Conservation (phyloP, 768 basidiomycete species). For the Xerocomellus chrysenteron region DNA sequence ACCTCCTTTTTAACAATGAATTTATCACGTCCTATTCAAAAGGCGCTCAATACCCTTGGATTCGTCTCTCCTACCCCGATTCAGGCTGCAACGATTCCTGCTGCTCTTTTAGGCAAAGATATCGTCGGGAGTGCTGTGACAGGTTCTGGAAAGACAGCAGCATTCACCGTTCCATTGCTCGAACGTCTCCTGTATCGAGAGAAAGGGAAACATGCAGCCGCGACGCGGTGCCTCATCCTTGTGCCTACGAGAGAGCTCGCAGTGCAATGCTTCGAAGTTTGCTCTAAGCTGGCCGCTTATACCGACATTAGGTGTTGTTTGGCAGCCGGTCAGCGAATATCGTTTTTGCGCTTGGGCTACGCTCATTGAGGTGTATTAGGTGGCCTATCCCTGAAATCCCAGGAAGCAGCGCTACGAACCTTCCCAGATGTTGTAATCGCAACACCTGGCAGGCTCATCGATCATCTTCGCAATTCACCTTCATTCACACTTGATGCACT, state of each 20-base stretch:
- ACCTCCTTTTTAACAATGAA: slow-evolving; percentile 91
- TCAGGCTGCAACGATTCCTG: slow-evolving; percentile 90
- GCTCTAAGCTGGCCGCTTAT: slow-evolving; percentile 76
- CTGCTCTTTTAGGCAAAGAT: slow-evolving; percentile 92
- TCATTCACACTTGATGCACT: slow-evolving; percentile 90
- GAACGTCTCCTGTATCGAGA: slow-evolving; percentile 93
- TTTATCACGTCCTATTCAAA: slow-evolving; percentile 90
- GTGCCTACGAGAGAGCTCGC: slow-evolving; percentile 95
- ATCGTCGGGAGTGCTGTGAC: slow-evolving; percentile 95
- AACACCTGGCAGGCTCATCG: slow-evolving; percentile 96
- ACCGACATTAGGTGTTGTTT: slow-evolving; percentile 91
- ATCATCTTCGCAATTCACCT: slow-evolving; percentile 94
- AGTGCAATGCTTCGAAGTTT: slow-evolving; percentile 93
- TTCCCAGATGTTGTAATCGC: slow-evolving; percentile 95
- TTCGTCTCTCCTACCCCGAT: slow-evolving; percentile 92
- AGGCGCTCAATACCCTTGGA: slow-evolving; percentile 79
- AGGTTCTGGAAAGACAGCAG: slow-evolving; percentile 97
- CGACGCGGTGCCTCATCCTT: slow-evolving; percentile 86
- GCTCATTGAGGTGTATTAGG: slow-evolving; percentile 43
- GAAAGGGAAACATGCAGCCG: slow-evolving; percentile 80
- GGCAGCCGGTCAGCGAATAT: slow-evolving; percentile 70
- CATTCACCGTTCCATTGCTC: slow-evolving; percentile 91
- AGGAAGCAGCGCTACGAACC: slow-evolving; percentile 80
- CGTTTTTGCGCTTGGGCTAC: background rate
- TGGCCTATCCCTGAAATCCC: slow-evolving; percentile 90